These are phyloP conservation scores for Phytophthora hibernalis DNA, from an alignment of 352 stramenopile genomes.

Conservation along the genomic window DNA sequence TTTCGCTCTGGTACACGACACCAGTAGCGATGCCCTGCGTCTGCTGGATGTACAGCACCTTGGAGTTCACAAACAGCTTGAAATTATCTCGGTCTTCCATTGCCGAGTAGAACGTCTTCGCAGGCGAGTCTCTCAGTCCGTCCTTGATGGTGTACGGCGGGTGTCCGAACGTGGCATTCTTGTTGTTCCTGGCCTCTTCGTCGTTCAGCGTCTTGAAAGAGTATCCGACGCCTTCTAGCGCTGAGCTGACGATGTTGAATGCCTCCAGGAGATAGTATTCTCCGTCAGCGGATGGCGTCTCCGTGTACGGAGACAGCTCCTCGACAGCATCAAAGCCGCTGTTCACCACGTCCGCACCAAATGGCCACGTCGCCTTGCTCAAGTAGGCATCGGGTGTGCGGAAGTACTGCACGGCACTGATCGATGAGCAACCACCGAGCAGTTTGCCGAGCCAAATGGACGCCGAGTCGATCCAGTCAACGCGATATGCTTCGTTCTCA, in stretches of 20 bases:
- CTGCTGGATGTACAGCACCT: slow-evolving; percentile 62
- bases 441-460: slow-evolving; percentile 72
- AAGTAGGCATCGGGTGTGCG: slow-evolving; percentile 63
- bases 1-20: slow-evolving; percentile 53
- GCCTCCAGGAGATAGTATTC: slow-evolving; percentile 57
- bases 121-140: slow-evolving; percentile 54
- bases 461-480: slow-evolving; percentile 48
- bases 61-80: slow-evolving; percentile 50
- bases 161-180: slow-evolving; percentile 56
- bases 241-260: slow-evolving; percentile 53
- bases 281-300: slow-evolving; percentile 55
- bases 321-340: slow-evolving; percentile 59
- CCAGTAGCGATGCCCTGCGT: slow-evolving; percentile 45
- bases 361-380: slow-evolving; percentile 47
- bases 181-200: slow-evolving; percentile 50
- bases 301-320: slow-evolving; percentile 47
- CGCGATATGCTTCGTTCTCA: slow-evolving; percentile 52
- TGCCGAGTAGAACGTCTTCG: slow-evolving; percentile 60
- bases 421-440: slow-evolving; percentile 79
- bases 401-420: slow-evolving; percentile 86
- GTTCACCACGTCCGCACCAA: slow-evolving; percentile 61
- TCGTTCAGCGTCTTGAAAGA: slow-evolving; percentile 50
- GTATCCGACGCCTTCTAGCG: slow-evolving; percentile 42
- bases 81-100: slow-evolving; percentile 58
- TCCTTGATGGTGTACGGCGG: slow-evolving; percentile 62